A percentile compares a stretch with the other conserved stretches of the same genome.
Evolutionary conservation across 306 rosid species (phyloP).

Genomic region (Rosa lucieae): DNA sequence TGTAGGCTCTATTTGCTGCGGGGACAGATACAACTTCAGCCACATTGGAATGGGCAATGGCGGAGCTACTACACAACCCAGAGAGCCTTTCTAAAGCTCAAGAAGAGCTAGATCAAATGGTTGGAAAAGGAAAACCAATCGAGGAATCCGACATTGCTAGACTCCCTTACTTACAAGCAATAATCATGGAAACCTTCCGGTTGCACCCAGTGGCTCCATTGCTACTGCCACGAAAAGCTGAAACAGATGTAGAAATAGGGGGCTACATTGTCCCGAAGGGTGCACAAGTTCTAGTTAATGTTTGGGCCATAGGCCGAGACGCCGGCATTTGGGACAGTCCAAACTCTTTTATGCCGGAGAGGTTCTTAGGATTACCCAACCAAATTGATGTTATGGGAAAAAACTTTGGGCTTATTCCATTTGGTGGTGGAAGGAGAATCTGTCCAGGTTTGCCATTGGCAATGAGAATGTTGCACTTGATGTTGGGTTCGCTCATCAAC

Average conservation of each 20-base stretch:
- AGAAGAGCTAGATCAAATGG: conserved; percentile 12
- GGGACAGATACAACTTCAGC: conserved; percentile 29
- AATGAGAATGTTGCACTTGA: conserved; percentile 35
- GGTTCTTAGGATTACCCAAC: conserved; percentile 19
- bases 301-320: conserved; percentile 35
- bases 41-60: conserved; percentile 39
- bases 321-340: conserved; percentile 22
- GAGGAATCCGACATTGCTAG: conserved; percentile 20
- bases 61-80: conserved; percentile 25
- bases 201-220: conserved; percentile 22
- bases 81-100: conserved; percentile 21
- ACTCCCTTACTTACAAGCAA: conserved; percentile 34
- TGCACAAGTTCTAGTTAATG: conserved; percentile 28
- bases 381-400: conserved; percentile 20
- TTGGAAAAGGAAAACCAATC: conserved; percentile 25
- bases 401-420: conserved; percentile 40
- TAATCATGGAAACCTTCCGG: conserved; percentile 31
- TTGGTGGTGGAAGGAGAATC: conserved; percentile 40
- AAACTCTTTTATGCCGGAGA: conserved; percentile 22
- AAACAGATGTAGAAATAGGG: conserved; percentile 15
- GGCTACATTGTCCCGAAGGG: conserved; percentile 23
- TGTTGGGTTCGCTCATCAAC: conserved; percentile 41
- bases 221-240: conserved; percentile 22
- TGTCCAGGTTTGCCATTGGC: conserved; percentile 51
- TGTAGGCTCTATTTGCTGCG: conserved; percentile 22